phyloP scores from a whole-genome alignment of 805 yeast species.

The Yarrowia porcina region DNA sequence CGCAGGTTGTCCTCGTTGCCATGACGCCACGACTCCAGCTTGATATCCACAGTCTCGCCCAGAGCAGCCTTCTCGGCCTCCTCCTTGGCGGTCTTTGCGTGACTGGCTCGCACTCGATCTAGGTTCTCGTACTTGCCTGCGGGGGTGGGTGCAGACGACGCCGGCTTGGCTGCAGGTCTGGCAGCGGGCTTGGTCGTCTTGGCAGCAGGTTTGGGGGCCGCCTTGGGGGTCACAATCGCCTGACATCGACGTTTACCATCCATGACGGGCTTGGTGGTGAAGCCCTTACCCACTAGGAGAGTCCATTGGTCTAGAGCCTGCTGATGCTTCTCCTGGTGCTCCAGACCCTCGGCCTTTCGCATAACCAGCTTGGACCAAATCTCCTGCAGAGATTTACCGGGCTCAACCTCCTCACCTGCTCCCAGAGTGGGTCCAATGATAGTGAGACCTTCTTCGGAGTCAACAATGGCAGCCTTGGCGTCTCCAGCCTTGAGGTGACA shows the following conservation, averaged over 20 bases:
- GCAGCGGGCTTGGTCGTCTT: conserved; percentile 16
- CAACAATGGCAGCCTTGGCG: conserved; percentile 49
- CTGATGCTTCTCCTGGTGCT: conserved; percentile 66
- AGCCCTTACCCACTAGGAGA: conserved; percentile 63
- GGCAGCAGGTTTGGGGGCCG: conserved; percentile 34
- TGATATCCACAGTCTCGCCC: conserved; percentile 58
- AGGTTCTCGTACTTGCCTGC: conserved; percentile 47
- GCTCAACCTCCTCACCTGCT: conserved; percentile 45
- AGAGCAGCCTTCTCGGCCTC: conserved; percentile 60
- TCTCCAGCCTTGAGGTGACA: conserved; percentile 69
- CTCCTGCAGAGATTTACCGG: conserved; percentile 55
- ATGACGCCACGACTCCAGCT: conserved; percentile 58
- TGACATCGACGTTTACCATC: conserved; percentile 82
- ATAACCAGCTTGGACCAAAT: conserved; percentile 71
- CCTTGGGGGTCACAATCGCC: conserved; percentile 46
- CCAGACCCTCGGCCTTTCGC: conserved; percentile 80
- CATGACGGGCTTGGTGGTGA: conserved; percentile 57
- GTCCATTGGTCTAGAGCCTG: conserved; percentile 63
- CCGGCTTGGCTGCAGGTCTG: conserved; percentile 27
- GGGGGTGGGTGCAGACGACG: conserved; percentile 32
- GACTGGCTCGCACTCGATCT: conserved; percentile 49
- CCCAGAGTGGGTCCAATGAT: conserved; percentile 42
- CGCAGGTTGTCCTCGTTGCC: conserved; percentile 83
- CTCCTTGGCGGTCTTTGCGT: conserved; percentile 44
- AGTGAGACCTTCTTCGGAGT: conserved; percentile 49